These are phyloP conservation scores for Rubus parviflorus DNA, from an alignment of 306 rosid species.

Conservation along the genomic window DNA sequence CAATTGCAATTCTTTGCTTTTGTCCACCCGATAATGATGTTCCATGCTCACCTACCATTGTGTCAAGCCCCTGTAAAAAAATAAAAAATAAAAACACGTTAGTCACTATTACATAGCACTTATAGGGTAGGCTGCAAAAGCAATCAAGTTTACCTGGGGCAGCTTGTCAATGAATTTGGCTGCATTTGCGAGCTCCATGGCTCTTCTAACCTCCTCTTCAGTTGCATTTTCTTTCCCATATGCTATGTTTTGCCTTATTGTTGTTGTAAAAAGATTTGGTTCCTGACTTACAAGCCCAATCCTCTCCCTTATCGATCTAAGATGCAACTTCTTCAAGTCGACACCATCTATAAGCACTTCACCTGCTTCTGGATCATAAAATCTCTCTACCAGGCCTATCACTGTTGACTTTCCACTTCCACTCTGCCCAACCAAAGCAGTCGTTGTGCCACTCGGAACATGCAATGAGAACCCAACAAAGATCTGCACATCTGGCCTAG, in stretches of 20 bases:
- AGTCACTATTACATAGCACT: background rate
- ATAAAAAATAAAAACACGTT: background rate
- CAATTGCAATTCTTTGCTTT: conserved; percentile 95
- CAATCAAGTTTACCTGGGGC: conserved; percentile 45
- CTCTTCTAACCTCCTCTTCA: conserved; percentile 53
- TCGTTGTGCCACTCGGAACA: too few species aligned
- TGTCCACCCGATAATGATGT: conserved; percentile 96
- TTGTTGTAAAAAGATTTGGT: conserved; percentile 62
- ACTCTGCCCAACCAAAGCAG: too few species aligned
- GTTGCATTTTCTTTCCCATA: conserved; percentile 91
- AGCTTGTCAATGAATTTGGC: conserved; percentile 75
- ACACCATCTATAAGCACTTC: too few species aligned
- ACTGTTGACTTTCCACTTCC: too few species aligned
- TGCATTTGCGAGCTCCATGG: conserved; percentile 81
- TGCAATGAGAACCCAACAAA: too few species aligned
- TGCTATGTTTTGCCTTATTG: conserved; percentile 66
- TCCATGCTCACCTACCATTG: conserved; percentile 85
- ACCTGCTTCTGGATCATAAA: too few species aligned
- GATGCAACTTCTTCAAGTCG: too few species aligned
- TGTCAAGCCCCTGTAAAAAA: conserved; percentile 79
- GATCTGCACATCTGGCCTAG: too few species aligned
- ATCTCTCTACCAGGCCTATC: too few species aligned
- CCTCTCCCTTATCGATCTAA: conserved; percentile 59
- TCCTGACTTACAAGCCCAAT: conserved; percentile 93
- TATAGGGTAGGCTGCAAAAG: background rate